A percentile compares a stretch with the other conserved stretches of the same genome.
Conservation (phyloP, 306 rosid species). For the Hippophae rhamnoides region DNA sequence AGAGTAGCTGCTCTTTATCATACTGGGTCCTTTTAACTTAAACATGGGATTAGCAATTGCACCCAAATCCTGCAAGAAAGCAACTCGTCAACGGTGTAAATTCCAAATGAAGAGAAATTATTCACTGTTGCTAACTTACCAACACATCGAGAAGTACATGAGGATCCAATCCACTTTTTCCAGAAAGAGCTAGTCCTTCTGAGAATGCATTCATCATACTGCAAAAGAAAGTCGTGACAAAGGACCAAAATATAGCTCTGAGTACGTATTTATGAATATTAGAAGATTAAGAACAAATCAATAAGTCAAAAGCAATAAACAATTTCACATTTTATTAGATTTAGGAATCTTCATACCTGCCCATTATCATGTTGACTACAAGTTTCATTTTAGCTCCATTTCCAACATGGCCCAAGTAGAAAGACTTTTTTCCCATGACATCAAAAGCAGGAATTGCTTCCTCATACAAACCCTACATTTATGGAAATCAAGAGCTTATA, state of each 20-base stretch:
- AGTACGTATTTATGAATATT: neutral
- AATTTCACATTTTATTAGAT: neutral
- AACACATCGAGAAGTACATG: constrained; percentile 65
- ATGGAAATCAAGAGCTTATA: constrained; percentile 13
- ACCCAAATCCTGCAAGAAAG: constrained; percentile 52
- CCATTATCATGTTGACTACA: constrained; percentile 96
- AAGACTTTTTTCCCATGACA: constrained; percentile 73
- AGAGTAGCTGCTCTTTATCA: constrained; percentile 50
- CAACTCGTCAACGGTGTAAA: constrained; percentile 12
- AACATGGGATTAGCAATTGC: constrained; percentile 67
- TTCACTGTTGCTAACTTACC: constrained; percentile 29
- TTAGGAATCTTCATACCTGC: constrained; percentile 41
- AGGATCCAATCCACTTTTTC: constrained; percentile 59
- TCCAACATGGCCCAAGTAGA: constrained; percentile 85
- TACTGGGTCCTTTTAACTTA: constrained; percentile 66
- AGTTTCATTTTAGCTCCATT: constrained; percentile 97
- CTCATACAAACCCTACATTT: constrained; percentile 50
- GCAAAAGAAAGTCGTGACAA: constrained; percentile 12
- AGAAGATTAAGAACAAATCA: neutral
- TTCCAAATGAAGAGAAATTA: constrained; percentile 9
- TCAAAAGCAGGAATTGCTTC: constrained; percentile 58
- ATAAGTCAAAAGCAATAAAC: neutral
- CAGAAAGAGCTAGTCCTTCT: constrained; percentile 67
- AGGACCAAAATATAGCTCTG: neutral
- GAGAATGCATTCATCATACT: constrained; percentile 88